Evolutionary conservation across 78 protist genomes (phyloP).

Genomic region (Bigelowiella natans): DNA sequence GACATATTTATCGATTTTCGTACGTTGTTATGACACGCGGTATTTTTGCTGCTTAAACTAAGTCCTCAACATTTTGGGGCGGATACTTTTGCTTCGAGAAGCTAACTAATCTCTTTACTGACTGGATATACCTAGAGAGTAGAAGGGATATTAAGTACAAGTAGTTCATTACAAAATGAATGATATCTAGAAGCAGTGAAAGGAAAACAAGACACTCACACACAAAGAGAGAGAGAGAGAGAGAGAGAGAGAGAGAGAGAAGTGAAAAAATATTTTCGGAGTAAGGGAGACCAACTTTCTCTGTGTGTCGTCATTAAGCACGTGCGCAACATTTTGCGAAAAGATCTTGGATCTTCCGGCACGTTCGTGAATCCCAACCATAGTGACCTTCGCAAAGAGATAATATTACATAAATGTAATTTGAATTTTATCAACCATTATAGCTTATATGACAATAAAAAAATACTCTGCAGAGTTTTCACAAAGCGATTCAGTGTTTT

Average conservation of each 20-base stretch:
- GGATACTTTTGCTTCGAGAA: not conserved
- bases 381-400: not conserved
- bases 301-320: not conserved
- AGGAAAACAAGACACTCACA: not conserved
- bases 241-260: not conserved
- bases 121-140: not conserved
- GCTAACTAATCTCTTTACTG: not conserved
- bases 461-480: too few relatives aligned
- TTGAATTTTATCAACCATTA: not conserved
- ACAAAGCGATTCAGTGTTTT: too few relatives aligned
- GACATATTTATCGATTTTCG: too few relatives aligned
- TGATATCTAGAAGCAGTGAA: not conserved
- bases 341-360: not conserved
- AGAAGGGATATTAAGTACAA: not conserved
- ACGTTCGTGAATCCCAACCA: conserved; percentile 10
- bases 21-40: too few relatives aligned
- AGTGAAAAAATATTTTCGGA: not conserved
- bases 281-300: not conserved
- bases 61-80: too few relatives aligned
- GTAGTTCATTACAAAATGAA: not conserved
- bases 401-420: not conserved
- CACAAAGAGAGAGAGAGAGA: not conserved
- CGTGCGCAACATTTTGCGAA: conserved; percentile 2
- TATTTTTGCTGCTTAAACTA: too few relatives aligned
- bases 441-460: not conserved